Conservation (phyloP, 1,284 basidiomycete genomes). For the Ganoderma leucocontextum region DNA sequence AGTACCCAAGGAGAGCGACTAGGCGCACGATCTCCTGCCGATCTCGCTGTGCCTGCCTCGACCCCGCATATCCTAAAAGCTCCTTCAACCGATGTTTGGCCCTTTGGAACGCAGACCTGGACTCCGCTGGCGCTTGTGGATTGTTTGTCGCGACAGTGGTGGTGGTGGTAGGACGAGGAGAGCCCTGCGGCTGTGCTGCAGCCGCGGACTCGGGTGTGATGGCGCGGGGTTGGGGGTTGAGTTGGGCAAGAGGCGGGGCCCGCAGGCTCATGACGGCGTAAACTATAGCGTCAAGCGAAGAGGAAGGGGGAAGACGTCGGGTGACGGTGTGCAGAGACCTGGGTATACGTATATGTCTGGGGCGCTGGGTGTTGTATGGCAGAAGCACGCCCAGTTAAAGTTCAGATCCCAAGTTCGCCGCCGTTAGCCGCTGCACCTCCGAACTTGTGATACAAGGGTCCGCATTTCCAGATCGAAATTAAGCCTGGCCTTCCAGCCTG, state of each 20-base stretch:
- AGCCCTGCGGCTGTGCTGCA: background rate
- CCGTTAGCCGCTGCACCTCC: background rate
- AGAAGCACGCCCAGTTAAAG: background rate
- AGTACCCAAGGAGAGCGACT: background rate
- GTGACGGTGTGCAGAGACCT: background rate
- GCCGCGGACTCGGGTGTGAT: too few relatives aligned
- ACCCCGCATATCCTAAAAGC: constrained; percentile 10
- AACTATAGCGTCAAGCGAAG: background rate
- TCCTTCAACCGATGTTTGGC: constrained; percentile 3
- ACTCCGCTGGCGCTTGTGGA: background rate
- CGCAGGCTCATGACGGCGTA: background rate
- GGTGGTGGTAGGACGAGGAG: background rate
- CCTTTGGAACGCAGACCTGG: background rate
- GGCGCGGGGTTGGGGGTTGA: background rate
- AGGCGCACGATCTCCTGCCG: constrained; percentile 16
- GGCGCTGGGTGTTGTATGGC: background rate
- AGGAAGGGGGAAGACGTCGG: background rate
- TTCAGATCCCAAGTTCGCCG: background rate
- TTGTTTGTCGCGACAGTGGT: background rate
- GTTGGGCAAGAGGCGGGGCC: background rate
- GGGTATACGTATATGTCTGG: background rate
- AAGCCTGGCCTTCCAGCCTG: background rate
- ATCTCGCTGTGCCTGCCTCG: constrained; percentile 7
- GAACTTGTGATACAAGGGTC: background rate
- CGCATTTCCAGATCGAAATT: background rate